A percentile compares a stretch with the other conserved stretches of the same genome.
Conservation (phyloP, 2,329 filamentous ascomycete species). For the Clonostachys rhizophaga region DNA sequence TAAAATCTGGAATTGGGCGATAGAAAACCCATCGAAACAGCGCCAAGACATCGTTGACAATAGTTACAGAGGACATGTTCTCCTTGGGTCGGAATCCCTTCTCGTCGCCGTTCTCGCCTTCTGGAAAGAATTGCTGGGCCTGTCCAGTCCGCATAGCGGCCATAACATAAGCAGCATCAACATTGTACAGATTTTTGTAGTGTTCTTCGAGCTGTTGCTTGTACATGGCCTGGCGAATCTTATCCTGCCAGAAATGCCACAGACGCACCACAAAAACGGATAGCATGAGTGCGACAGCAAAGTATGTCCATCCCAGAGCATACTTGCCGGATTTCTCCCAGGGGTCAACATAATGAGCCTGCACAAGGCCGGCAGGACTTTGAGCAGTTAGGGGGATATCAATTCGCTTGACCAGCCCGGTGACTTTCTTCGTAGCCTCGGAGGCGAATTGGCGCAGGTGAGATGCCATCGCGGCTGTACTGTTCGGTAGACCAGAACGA, state of each 20-base stretch:
- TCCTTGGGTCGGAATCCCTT: slow-evolving; percentile 58
- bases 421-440: slow-evolving; percentile 24
- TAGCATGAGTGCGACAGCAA: slow-evolving; percentile 68
- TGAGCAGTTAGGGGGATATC: slow-evolving; percentile 54
- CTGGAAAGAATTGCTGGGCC: slow-evolving; percentile 70
- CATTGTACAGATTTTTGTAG: slow-evolving; percentile 47
- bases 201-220: slow-evolving; percentile 74
- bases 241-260: slow-evolving; percentile 91
- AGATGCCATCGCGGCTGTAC: slow-evolving; percentile 30
- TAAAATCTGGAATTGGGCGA: slow-evolving; percentile 72
- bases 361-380: slow-evolving; percentile 56
- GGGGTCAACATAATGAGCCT: slow-evolving; percentile 67
- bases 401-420: slow-evolving; percentile 47
- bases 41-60: slow-evolving; percentile 76
- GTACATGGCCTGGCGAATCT: slow-evolving; percentile 83
- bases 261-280: slow-evolving; percentile 65
- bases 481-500: not conserved
- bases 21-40: slow-evolving; percentile 87
- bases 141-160: slow-evolving; percentile 41
- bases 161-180: slow-evolving; percentile 41
- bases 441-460: slow-evolving; percentile 22
- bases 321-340: slow-evolving; percentile 83
- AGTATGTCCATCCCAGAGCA: slow-evolving; percentile 83
- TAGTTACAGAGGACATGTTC: slow-evolving; percentile 69
- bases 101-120: slow-evolving; percentile 52